phyloP scores from a whole-genome alignment of 1,139 yeast genomes.

The Kurtzmaniella quercitrusa region DNA sequence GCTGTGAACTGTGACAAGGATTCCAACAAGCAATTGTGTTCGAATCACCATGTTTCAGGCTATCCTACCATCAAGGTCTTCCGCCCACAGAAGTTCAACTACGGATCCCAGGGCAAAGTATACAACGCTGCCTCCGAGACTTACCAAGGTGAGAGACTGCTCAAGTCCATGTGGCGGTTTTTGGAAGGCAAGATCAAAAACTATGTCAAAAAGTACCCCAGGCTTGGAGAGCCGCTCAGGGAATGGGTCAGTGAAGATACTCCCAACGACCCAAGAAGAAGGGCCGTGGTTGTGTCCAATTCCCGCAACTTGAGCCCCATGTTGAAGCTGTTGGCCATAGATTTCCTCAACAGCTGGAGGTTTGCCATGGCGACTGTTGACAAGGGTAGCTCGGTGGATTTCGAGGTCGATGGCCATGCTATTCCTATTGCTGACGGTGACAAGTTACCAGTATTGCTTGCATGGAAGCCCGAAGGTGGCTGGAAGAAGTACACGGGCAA shows the following conservation, averaged over 20 bases:
- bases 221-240: slow-evolving; percentile 15
- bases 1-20: slow-evolving; percentile 84
- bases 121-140: slow-evolving; percentile 55
- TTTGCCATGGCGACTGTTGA: slow-evolving; percentile 23
- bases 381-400: slow-evolving; percentile 2
- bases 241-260: not conserved
- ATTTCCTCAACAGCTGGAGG: slow-evolving; percentile 43
- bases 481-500: slow-evolving; percentile 19
- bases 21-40: slow-evolving; percentile 64
- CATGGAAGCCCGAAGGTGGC: slow-evolving; percentile 20
- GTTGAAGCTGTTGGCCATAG: slow-evolving; percentile 71
- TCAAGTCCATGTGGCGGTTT: slow-evolving; percentile 55
- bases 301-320: slow-evolving; percentile 52
- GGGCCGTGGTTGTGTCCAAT: slow-evolving; percentile 41
- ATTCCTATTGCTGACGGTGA: slow-evolving; percentile 16
- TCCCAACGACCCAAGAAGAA: slow-evolving; percentile 19
- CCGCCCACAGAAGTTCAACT: slow-evolving; percentile 67
- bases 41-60: slow-evolving; percentile 63
- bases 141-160: slow-evolving; percentile 66
- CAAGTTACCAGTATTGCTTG: slow-evolving; percentile 28
- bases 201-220: slow-evolving; percentile 53
- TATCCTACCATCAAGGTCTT: slow-evolving; percentile 80
- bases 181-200: slow-evolving; percentile 65
- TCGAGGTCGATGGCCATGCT: slow-evolving; percentile 17
- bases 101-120: slow-evolving; percentile 10